Evolutionary conservation across 345 rosid genomes (phyloP), one percentile per base, ranked within the genome.

Genomic region (Gossypium sturtianum): DNA sequence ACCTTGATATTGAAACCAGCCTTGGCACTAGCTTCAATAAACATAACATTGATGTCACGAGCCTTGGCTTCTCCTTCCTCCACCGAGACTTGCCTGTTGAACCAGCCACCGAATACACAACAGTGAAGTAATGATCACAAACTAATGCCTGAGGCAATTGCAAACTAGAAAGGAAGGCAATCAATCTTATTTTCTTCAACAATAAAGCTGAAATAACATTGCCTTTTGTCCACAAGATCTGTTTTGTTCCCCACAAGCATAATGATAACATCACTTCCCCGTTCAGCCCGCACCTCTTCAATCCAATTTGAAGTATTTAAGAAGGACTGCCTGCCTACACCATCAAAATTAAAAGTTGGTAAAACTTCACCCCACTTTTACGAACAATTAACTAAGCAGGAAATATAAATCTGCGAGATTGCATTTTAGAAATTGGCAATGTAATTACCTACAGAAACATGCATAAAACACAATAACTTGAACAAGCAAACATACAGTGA

Each of bases 1-100:
- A 57, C 98, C 96, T 91, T 93, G 61, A 93, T 91, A 81, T 93
- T 93, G 83, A 93, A 93, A 74, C 98, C 98, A 3, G 94, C 97
- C 84, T 93, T 93, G 67, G 97, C 97, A 87, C 96, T 92, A 66
- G 96, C 90, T 77, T 92, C 97, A 43, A 92, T 92, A 74, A 89
- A 92, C 92, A 90, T 90, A 48, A 92, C 97, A 77, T 89, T 90
- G 71, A 92, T 85, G 44, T 92, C 96, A 41, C 91, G 96, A 75
- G 93, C 92, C 74, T 89, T 90, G 70, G 89, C 93, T 81, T 92
- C 97, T 79, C 90, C 97, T 79, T 92, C 97, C 87, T 89, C 97
- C 81, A 90, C 88, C 4, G 97, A 93, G 64, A 90, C 98, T 88
- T 93, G 98, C 87, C 97, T 58, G 34, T 58, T 29, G 12, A 22